These are phyloP conservation scores for Tuber aestivum DNA, from an alignment of 495 filamentous ascomycete genomes.

Conservation along the genomic window DNA sequence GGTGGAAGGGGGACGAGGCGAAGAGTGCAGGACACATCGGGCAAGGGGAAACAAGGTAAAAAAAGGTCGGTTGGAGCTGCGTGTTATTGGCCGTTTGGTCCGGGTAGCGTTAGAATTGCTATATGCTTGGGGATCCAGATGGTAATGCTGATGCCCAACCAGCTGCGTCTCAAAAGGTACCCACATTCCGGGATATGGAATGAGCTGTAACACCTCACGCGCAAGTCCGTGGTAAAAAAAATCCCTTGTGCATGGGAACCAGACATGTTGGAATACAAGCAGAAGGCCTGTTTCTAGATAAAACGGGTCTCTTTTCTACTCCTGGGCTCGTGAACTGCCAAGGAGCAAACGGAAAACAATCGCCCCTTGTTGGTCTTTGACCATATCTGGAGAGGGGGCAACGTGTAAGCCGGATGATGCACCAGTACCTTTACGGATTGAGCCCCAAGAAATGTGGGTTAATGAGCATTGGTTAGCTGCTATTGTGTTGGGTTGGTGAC, in stretches of 20 bases:
- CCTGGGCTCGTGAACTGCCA: not conserved
- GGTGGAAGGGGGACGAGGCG: too few relatives aligned
- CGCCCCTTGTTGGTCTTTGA: not conserved
- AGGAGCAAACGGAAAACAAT: not conserved
- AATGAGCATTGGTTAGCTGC: not conserved
- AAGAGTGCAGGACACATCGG: too few relatives aligned
- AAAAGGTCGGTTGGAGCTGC: too few relatives aligned
- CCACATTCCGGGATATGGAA: not conserved
- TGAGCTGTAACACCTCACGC: not conserved
- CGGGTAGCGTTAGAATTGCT: too few relatives aligned
- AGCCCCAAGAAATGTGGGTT: not conserved
- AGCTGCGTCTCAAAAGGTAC: too few relatives aligned
- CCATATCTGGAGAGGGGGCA: not conserved
- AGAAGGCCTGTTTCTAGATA: not conserved
- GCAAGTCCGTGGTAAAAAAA: not conserved
- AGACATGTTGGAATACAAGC: not conserved
- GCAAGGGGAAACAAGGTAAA: too few relatives aligned
- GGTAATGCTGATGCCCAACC: too few relatives aligned
- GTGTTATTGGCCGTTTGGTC: not conserved
- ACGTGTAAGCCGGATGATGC: not conserved
- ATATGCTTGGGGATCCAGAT: too few relatives aligned
- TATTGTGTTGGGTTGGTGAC: not conserved
- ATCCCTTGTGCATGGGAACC: not conserved
- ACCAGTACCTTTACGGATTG: not conserved
- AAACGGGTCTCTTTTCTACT: not conserved